phyloP scores from a whole-genome alignment of 1,284 basidiomycete genomes.

The Tilletia horrida region DNA sequence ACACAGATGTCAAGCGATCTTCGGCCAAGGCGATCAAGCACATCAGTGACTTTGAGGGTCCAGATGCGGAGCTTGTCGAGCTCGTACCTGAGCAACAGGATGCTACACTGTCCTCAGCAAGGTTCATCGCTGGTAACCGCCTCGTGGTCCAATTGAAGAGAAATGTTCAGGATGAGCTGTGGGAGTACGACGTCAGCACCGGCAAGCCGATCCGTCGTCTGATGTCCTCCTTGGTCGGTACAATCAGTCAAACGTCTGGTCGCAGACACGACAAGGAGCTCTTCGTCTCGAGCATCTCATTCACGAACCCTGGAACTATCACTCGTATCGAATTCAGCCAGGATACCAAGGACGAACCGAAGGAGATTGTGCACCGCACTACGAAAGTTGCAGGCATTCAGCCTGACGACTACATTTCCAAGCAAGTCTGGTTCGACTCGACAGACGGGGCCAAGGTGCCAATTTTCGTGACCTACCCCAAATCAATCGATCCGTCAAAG shows the following conservation, averaged over 20 bases:
- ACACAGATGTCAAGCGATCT: conserved; percentile 31
- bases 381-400: conserved; percentile 67
- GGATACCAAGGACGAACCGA: conserved; percentile 27
- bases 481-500: conserved; percentile 69
- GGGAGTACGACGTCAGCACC: conserved; percentile 64
- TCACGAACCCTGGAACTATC: conserved; percentile 71
- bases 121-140: conserved; percentile 63
- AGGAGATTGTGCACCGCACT: conserved; percentile 65
- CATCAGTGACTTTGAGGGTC: conserved; percentile 34
- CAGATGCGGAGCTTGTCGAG: conserved; percentile 59
- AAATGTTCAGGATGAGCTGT: conserved; percentile 78
- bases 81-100: conserved; percentile 69
- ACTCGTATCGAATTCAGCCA: conserved; percentile 39
- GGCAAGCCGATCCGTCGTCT: conserved; percentile 65
- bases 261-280: conserved; percentile 66
- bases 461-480: conserved; percentile 80
- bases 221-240: conserved; percentile 68
- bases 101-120: conserved; percentile 64
- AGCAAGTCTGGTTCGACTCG: conserved; percentile 64
- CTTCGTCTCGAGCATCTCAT: conserved; percentile 68
- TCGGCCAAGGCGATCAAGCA: conserved; percentile 35
- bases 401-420: conserved; percentile 68
- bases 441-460: conserved; percentile 79
- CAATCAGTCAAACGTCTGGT: conserved; percentile 62
- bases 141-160: conserved; percentile 70